These are phyloP conservation scores for Leccinum longicurvipes DNA, from an alignment of 768 basidiomycete genomes.

Conservation along the genomic window DNA sequence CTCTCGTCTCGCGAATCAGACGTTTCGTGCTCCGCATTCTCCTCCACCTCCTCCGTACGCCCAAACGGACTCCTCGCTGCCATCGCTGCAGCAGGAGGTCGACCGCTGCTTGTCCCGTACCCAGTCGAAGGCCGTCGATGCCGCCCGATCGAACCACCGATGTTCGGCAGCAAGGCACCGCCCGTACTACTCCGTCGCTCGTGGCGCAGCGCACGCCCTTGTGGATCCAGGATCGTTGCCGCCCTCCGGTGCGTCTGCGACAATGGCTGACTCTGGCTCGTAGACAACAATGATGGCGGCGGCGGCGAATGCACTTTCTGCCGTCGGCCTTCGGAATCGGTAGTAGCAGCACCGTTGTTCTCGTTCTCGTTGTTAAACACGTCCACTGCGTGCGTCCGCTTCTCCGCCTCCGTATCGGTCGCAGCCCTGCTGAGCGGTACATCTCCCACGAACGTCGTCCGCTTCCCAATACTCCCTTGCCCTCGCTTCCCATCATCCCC, in stretches of 20 bases:
- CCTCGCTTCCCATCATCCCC: conserved; percentile 42
- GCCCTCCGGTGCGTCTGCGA: conserved; percentile 66
- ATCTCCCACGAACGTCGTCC: conserved; percentile 52
- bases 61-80: conserved; percentile 47
- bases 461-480: conserved; percentile 38
- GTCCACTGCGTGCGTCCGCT: conserved; percentile 18
- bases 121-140: conserved; percentile 72
- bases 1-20: conserved; percentile 38
- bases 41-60: conserved; percentile 46
- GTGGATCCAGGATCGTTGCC: conserved; percentile 73
- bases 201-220: conserved; percentile 59
- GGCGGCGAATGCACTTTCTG: conserved; percentile 26
- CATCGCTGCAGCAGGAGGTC: conserved; percentile 14
- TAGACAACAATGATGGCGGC: conserved; percentile 32
- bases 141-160: conserved; percentile 61
- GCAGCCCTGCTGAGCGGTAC: conserved; percentile 38
- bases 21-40: conserved; percentile 42
- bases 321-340: conserved; percentile 24
- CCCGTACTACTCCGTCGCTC: conserved; percentile 78
- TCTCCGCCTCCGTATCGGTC: conserved; percentile 35
- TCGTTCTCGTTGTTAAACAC: conserved; percentile 19
- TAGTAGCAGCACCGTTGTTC: neutral
- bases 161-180: conserved; percentile 46
- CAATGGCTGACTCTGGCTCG: conserved; percentile 55
- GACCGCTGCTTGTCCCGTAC: conserved; percentile 35